These are phyloP conservation scores for Verticillium zaregamsianum DNA, from an alignment of 2,329 filamentous ascomycete genomes.

Conservation along the genomic window DNA sequence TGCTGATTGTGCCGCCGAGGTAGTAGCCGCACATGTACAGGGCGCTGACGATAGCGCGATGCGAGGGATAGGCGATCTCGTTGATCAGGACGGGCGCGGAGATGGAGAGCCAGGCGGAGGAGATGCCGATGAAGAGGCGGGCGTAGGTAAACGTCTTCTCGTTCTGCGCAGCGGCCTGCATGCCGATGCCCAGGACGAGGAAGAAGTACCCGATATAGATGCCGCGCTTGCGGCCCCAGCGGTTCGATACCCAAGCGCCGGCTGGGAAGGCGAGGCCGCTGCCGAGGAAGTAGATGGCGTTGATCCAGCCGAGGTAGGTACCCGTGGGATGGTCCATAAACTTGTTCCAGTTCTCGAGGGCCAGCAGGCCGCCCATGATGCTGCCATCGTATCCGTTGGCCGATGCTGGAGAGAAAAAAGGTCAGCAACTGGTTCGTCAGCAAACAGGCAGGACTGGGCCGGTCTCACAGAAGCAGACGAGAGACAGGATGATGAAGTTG, in stretches of 20 bases:
- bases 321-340: slow-evolving; percentile 44
- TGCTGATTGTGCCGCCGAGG: slow-evolving; percentile 39
- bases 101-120: slow-evolving; percentile 31
- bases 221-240: slow-evolving; percentile 47
- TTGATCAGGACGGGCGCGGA: slow-evolving; percentile 47
- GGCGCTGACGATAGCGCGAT: slow-evolving; percentile 44
- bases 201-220: slow-evolving; percentile 50
- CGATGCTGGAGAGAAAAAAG: slow-evolving; percentile 21
- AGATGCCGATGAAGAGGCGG: slow-evolving; percentile 52
- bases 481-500: slow-evolving; percentile 33
- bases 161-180: slow-evolving; percentile 50
- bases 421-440: neutral
- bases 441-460: neutral
- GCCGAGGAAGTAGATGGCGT: slow-evolving; percentile 56
- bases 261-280: slow-evolving; percentile 53
- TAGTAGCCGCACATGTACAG: slow-evolving; percentile 55
- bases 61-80: slow-evolving; percentile 48
- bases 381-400: slow-evolving; percentile 29
- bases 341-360: slow-evolving; percentile 37
- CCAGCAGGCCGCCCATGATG: slow-evolving; percentile 40
- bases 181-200: slow-evolving; percentile 50
- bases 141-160: slow-evolving; percentile 42
- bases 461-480: slow-evolving; percentile 17
- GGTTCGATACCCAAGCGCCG: slow-evolving; percentile 51
- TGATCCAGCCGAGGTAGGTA: slow-evolving; percentile 45